Evolutionary conservation across 2,329 filamentous ascomycete species (phyloP).

Genomic region (Hymenoscyphus albidus): DNA sequence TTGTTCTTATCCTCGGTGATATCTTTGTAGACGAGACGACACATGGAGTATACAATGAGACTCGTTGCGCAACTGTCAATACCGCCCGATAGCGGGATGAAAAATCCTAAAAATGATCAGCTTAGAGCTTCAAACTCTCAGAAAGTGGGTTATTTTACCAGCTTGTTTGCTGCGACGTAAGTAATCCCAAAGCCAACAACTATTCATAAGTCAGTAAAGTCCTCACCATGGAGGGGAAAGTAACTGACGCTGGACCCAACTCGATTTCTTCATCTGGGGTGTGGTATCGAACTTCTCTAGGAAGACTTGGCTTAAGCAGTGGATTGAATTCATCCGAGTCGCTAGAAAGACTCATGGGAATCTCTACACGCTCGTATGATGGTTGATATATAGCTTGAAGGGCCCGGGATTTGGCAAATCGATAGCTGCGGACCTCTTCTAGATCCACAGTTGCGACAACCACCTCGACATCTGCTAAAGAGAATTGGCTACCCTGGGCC

Average conservation of each 20-base stretch:
- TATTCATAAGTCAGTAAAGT: neutral
- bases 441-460: slow-evolving; percentile 63
- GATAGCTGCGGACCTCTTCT: slow-evolving; percentile 64
- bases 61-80: slow-evolving; percentile 57
- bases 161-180: slow-evolving; percentile 42
- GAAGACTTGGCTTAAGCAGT: slow-evolving; percentile 33
- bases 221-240: neutral
- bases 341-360: slow-evolving; percentile 42
- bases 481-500: slow-evolving; percentile 49
- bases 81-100: slow-evolving; percentile 47
- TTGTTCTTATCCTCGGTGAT: slow-evolving; percentile 45
- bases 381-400: slow-evolving; percentile 30
- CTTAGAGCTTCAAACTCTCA: neutral
- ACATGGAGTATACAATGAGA: slow-evolving; percentile 43
- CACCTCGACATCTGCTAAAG: slow-evolving; percentile 58
- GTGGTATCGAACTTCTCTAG: slow-evolving; percentile 44
- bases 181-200: slow-evolving; percentile 54
- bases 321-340: slow-evolving; percentile 42
- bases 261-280: slow-evolving; percentile 65
- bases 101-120: slow-evolving; percentile 12
- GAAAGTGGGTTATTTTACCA: neutral
- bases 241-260: slow-evolving; percentile 14
- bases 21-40: slow-evolving; percentile 51
- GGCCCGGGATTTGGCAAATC: slow-evolving; percentile 36
- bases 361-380: slow-evolving; percentile 39